Conservation (phyloP, 768 basidiomycete species). For the Boletus huronensis region DNA sequence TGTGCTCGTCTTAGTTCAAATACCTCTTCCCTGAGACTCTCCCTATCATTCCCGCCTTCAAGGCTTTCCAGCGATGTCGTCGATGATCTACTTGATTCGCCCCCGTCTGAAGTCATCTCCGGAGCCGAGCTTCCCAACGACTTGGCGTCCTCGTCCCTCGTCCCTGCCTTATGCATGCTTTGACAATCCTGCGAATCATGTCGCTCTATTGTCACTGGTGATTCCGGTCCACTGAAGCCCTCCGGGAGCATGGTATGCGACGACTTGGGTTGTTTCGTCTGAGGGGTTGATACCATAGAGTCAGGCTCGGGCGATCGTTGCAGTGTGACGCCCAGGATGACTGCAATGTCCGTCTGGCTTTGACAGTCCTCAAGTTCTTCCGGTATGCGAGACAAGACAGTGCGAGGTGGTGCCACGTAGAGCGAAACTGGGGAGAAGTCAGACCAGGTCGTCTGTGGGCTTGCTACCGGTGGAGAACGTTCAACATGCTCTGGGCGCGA, state of each 20-base stretch:
- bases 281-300: background rate
- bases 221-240: background rate
- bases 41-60: constrained; percentile 10
- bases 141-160: constrained; percentile 15
- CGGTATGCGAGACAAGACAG: constrained; percentile 25
- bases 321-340: constrained; percentile 11
- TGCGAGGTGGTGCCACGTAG: constrained; percentile 20
- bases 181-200: background rate
- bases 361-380: constrained; percentile 27
- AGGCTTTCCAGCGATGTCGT: constrained; percentile 24
- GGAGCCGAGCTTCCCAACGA: constrained; percentile 21
- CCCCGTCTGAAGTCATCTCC: constrained; percentile 25
- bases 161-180: background rate
- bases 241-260: background rate
- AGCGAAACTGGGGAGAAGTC: constrained; percentile 22
- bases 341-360: constrained; percentile 18
- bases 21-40: constrained; percentile 28
- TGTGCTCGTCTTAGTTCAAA: constrained; percentile 48
- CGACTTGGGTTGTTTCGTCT: background rate
- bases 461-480: background rate
- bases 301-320: constrained; percentile 11
- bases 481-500: constrained; percentile 1
- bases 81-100: constrained; percentile 24
- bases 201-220: background rate
- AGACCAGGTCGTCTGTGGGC: constrained; percentile 30